Conservation (phyloP, 768 basidiomycete species). For the Phylloporus arenicola region DNA sequence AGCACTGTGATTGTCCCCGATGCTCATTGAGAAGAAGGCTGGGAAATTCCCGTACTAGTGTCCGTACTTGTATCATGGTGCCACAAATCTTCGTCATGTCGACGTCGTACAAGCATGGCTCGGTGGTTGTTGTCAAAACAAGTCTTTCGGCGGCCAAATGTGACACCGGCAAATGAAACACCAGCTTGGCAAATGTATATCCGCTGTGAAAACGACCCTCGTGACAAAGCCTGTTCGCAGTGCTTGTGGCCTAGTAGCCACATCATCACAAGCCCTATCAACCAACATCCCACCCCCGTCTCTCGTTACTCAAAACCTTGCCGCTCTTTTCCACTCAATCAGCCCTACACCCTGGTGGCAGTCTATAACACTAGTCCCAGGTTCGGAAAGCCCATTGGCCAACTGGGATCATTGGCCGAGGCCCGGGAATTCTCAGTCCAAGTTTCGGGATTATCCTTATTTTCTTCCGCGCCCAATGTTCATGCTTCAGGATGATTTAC, state of each 20-base stretch:
- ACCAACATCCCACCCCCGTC: background rate
- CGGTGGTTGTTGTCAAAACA: no score
- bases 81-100: no score
- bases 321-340: background rate
- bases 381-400: slow-evolving; percentile 1
- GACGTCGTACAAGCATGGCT: no score
- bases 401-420: background rate
- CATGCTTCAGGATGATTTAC: slow-evolving; percentile 23
- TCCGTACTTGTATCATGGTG: no score
- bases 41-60: no score
- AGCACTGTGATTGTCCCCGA: background rate
- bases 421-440: background rate
- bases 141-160: background rate
- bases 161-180: background rate
- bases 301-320: background rate
- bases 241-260: background rate
- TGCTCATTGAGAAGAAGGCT: no score
- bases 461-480: slow-evolving; percentile 13
- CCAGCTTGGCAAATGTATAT: background rate
- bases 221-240: background rate
- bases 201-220: background rate
- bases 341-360: no score
- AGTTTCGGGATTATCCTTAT: background rate
- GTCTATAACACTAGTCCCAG: background rate
- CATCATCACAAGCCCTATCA: background rate